These are phyloP conservation scores for Sphagnum magellanicum DNA, from an alignment of 228 moss, liverwort and hornwort genomes.

Conservation along the genomic window DNA sequence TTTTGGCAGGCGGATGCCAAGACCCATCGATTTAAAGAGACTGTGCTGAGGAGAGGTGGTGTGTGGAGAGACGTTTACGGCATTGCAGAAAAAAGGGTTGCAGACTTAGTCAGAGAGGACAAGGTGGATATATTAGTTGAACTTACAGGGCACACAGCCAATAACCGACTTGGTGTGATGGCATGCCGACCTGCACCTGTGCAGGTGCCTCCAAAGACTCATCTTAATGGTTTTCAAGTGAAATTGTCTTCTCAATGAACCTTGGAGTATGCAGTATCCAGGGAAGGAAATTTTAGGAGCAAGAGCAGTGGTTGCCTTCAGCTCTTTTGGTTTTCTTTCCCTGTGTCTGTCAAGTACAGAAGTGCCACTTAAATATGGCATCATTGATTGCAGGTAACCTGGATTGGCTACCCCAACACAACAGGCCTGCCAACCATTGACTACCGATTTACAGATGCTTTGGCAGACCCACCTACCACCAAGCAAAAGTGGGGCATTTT, in stretches of 20 bases:
- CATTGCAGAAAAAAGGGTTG: conserved; percentile 92
- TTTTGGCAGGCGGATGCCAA: conserved; percentile 79
- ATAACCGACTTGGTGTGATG: conserved; percentile 96
- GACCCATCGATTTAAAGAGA: conserved; percentile 86
- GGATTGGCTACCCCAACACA: conserved; percentile 99
- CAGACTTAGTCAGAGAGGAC: conserved; percentile 76
- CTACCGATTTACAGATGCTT: conserved; percentile 91
- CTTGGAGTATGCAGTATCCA: too few relatives aligned
- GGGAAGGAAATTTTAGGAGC: too few relatives aligned
- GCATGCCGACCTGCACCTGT: conserved; percentile 96
- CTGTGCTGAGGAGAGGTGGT: conserved; percentile 85
- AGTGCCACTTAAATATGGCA: neutral
- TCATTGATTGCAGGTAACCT: conserved; percentile 56
- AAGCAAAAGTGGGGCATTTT: conserved; percentile 67
- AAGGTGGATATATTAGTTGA: conserved; percentile 93
- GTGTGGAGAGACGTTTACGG: conserved; percentile 93
- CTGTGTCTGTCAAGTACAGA: neutral
- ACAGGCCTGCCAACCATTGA: conserved; percentile 88
- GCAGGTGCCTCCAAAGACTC: conserved; percentile 46
- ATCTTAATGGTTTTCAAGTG: neutral
- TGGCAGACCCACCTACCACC: conserved; percentile 91
- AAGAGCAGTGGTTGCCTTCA: too few relatives aligned
- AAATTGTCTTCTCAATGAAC: too few relatives aligned
- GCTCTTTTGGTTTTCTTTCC: neutral
- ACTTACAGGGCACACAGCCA: conserved; percentile 98